Evolutionary conservation across 2,329 filamentous ascomycete species (phyloP).

Genomic region (Ophiosphaerella herpotricha): DNA sequence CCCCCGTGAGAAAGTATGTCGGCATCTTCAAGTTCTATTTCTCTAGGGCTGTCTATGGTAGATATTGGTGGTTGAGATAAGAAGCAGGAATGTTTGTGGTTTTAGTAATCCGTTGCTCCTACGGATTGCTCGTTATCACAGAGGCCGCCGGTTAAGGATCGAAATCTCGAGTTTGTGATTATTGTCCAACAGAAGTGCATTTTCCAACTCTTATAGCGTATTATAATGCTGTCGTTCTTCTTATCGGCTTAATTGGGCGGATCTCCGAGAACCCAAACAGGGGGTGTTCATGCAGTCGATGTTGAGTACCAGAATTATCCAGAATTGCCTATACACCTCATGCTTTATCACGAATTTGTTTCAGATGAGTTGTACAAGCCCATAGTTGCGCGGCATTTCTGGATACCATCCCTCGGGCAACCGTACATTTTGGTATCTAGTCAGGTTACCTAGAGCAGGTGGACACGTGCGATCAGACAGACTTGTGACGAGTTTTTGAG

Average conservation of each 20-base stretch:
- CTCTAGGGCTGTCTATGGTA: neutral
- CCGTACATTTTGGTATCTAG: too few species aligned
- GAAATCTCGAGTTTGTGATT: neutral
- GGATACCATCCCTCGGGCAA: too few species aligned
- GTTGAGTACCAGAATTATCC: slow-evolving; percentile 2
- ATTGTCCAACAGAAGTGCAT: neutral
- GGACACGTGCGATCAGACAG: too few species aligned
- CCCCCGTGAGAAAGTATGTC: slow-evolving; percentile 40
- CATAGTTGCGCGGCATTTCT: neutral
- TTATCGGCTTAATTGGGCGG: neutral
- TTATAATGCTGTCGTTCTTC: neutral
- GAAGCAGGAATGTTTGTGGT: neutral
- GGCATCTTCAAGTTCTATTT: slow-evolving; percentile 20
- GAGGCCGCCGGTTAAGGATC: slow-evolving; percentile 2
- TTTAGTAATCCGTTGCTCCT: neutral
- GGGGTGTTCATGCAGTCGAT: slow-evolving; percentile 14
- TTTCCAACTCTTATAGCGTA: neutral
- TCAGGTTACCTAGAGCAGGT: too few species aligned
- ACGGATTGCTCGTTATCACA: neutral
- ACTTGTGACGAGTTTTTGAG: too few species aligned
- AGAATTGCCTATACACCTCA: neutral
- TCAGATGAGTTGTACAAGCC: neutral
- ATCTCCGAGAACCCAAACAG: slow-evolving; percentile 6
- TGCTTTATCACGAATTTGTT: slow-evolving; percentile 1
- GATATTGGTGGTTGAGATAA: neutral